Evolutionary conservation across 1,284 basidiomycete species (phyloP), one percentile per base, ranked within the genome.

Genomic region (Puccinia horiana): DNA sequence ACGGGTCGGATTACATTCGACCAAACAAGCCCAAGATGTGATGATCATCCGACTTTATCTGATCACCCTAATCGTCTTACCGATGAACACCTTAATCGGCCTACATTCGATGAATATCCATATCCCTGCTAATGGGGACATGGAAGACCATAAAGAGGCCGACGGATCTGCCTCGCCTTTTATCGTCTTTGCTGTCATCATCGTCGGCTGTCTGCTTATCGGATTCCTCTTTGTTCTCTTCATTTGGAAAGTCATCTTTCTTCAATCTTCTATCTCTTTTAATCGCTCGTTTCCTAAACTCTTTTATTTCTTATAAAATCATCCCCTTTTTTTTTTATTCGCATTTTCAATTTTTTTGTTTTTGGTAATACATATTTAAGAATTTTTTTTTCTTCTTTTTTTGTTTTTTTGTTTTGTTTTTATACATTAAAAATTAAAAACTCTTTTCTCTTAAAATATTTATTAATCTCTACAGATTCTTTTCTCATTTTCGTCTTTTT

Each of bases 1-100:
- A 2, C 90, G 91, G 2, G 88, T 93, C 0, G 90, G 90, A 14
- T 90, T 92, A 65, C 89, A 79, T 20, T 35, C 49, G 47, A 42
- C 76, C 12, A 79, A 67, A 26, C n/a, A 63, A 26, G 44, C 42
- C 20, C 76, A 79, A 79, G 76, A 79, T 32, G 63, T 79, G 3
- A 54, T 69, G 16, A 79, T 79, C 47, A 56, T 79, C 29, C 5
- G 76, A 29, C 54, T 79, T n/a, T 79, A 79, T 18, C 47, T 69
- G 16, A 49, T 79, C 54, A 67, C 63, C 3, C 35, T 79, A 9
- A 70, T 70, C 20, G 29, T 69, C 40, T 42, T 69, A n/a, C 76
- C 76, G 0, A 79, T 79, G 76, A 67, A 49, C 35, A 54, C 65
- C 0, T n/a, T 79, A 4, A 70, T 79, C 44, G 76, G 76, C 35